Base-by-base conservation (phyloP, 371 early-diverging fungal genomes). In the Funneliformis caledonium region DNA sequence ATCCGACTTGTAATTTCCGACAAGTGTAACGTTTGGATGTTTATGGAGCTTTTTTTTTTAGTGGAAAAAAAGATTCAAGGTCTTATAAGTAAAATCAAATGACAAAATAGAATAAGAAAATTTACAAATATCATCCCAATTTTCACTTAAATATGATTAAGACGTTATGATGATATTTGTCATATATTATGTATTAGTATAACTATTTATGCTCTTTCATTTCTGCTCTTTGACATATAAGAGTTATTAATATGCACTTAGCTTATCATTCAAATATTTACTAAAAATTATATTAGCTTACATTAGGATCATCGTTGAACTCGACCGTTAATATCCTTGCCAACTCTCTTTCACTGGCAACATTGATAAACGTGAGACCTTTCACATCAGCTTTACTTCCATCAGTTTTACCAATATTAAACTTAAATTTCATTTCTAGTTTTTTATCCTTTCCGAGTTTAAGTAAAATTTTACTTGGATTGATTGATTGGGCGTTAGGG, bases 291-390 rank as follows among this genome's bases (percentile, higher is more conserved):
- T 48, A 14, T 7, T 59, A 37, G 69, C 76, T 70, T 79, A 79
- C 79, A 69, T 79, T 79, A 22, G 79, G 79, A 69, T 79, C 79
- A 65, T 69, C 79, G 16, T 79, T 79, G 60, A 79, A 79, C 60
- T 79, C 79, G 22, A 79, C 79, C 9, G 79, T 79, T 43, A 79
- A 37, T 69, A 79, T 79, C 31, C 79, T 79, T 56, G 59, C 56
- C 22, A 79, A 69, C 37, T 79, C 79, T 56, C 59, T 79, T 79
- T 79, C 79, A 16, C 64, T 79, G 19, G 79, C 52, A 69, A 65
- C 79, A 70, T 79, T 79, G 11, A 79, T 79, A 56, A 79, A 79
- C 42, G 79, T 79, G 12, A 79, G 47, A 9, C 79, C 79, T 70
- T 60, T 79, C 8, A 79, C 45, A 31, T 70, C 69, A 43, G 50